Percentiles rank a stretch among this genome's conserved stretches.
phyloP scores from a whole-genome alignment of 1,139 yeast species.

The Taphrina betulina region DNA sequence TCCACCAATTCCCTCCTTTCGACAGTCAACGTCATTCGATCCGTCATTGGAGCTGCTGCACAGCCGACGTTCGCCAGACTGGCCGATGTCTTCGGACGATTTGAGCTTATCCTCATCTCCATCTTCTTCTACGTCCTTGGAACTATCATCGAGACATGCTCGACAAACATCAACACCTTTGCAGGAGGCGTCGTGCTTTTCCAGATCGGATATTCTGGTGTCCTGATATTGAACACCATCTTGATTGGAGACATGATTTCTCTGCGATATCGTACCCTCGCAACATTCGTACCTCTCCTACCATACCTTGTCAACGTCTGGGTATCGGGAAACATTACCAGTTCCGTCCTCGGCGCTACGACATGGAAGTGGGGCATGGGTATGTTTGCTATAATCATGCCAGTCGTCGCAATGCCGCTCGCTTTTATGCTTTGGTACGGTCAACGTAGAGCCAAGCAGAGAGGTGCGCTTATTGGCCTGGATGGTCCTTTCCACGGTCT shows the following conservation, averaged over 20 bases:
- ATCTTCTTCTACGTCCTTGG: conserved; percentile 66
- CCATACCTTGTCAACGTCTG: conserved; percentile 40
- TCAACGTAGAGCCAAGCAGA: conserved; percentile 42
- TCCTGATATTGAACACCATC: conserved; percentile 46
- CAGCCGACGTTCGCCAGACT: conserved; percentile 49
- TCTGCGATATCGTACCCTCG: conserved; percentile 46
- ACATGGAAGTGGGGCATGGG: conserved; percentile 48
- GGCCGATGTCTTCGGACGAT: conserved; percentile 48
- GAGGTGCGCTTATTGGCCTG: conserved; percentile 39
- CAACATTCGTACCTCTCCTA: conserved; percentile 45
- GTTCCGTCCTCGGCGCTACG: conserved; percentile 34
- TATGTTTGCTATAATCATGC: conserved; percentile 44
- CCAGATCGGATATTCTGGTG: conserved; percentile 63
- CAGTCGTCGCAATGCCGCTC: conserved; percentile 44
- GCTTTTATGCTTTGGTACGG: conserved; percentile 41
- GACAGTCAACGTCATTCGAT: conserved; percentile 48
- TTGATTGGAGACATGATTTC: conserved; percentile 49
- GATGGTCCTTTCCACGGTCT: conserved; percentile 18
- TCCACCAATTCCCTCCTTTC: conserved; percentile 47
- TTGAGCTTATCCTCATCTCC: conserved; percentile 52
- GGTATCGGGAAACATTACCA: conserved; percentile 40
- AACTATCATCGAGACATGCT: conserved; percentile 67
- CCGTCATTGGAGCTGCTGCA: conserved; percentile 47
- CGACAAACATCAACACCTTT: conserved; percentile 61
- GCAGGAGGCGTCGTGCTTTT: conserved; percentile 74